Conservation (phyloP, 2,329 filamentous ascomycete species). For the Rasamsonia emersonii region DNA sequence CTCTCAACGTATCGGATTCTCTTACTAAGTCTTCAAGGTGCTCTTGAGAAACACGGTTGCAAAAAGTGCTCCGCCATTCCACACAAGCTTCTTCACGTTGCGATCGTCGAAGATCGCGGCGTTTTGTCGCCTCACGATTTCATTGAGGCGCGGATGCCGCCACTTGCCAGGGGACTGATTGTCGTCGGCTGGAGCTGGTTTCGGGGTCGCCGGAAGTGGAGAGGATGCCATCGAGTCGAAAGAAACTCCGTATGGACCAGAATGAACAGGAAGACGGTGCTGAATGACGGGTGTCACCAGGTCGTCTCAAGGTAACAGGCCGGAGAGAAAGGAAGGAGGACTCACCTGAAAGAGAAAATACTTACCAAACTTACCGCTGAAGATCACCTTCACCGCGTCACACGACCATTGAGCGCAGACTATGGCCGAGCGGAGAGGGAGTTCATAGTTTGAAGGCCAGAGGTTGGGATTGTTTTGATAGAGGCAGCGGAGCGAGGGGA, state of each 20-base stretch:
- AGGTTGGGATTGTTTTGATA: no score
- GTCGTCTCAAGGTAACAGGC: no score
- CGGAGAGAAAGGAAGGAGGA: no score
- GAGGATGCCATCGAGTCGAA: slow-evolving; percentile 24
- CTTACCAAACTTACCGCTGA: slow-evolving; percentile 14
- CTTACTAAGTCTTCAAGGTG: slow-evolving; percentile 30
- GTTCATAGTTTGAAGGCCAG: no score
- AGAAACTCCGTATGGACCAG: no score
- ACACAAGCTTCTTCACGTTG: slow-evolving; percentile 61
- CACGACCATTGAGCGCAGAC: no score
- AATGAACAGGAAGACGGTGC: no score
- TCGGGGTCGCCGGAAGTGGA: slow-evolving; percentile 35
- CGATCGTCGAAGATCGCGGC: slow-evolving; percentile 68
- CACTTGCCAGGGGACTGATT: slow-evolving; percentile 61
- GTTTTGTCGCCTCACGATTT: slow-evolving; percentile 75
- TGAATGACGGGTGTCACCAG: no score
- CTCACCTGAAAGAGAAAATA: slow-evolving; percentile 7
- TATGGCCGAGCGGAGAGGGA: no score
- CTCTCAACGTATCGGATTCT: slow-evolving; percentile 3
- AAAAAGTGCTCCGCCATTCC: slow-evolving; percentile 54
- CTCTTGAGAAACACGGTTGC: slow-evolving; percentile 39
- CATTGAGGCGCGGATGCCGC: slow-evolving; percentile 80
- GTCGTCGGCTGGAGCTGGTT: slow-evolving; percentile 19
- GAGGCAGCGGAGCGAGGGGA: no score
- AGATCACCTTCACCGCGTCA: not conserved